Percentiles rank a stretch among this genome's conserved stretches.
phyloP scores from a whole-genome alignment of 768 basidiomycete genomes.

The Trametes coccinea region DNA sequence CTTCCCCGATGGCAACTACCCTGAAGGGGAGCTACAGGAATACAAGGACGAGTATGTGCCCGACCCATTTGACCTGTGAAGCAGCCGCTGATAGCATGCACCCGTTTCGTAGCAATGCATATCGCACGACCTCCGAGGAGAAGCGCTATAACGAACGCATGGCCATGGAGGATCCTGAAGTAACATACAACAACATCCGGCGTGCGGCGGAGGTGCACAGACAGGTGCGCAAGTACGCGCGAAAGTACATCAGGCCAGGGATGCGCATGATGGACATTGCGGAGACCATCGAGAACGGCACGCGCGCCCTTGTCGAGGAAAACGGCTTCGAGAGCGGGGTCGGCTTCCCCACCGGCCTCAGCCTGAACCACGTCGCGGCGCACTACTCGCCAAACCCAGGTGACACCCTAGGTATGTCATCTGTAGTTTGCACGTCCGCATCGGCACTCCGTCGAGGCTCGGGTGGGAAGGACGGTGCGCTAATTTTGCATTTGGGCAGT shows the following conservation, averaged over 20 bases:
- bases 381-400: conserved; percentile 97
- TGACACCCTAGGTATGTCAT: conserved; percentile 69
- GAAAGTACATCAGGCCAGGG: conserved; percentile 84
- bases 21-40: conserved; percentile 87
- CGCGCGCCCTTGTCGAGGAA: conserved; percentile 89
- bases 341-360: conserved; percentile 96
- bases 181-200: conserved; percentile 87
- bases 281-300: conserved; percentile 89
- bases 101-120: conserved; percentile 65
- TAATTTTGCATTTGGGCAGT: conserved; percentile 46
- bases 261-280: conserved; percentile 95
- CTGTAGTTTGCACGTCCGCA: conserved; percentile 2
- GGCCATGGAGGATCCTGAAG: conserved; percentile 75
- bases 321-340: conserved; percentile 82
- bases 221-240: conserved; percentile 81
- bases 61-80: too few relatives aligned
- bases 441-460: conserved; percentile 14
- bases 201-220: conserved; percentile 95
- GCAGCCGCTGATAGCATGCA: neutral
- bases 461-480: neutral
- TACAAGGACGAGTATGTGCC: conserved; percentile 86
- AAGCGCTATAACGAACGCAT: conserved; percentile 80
- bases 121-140: conserved; percentile 89
- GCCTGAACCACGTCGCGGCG: conserved; percentile 91
- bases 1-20: conserved; percentile 83